Percentiles rank a stretch among this genome's conserved stretches.
Conservation (phyloP, 129 eudicot genomes). For the Tagetes erecta region DNA sequence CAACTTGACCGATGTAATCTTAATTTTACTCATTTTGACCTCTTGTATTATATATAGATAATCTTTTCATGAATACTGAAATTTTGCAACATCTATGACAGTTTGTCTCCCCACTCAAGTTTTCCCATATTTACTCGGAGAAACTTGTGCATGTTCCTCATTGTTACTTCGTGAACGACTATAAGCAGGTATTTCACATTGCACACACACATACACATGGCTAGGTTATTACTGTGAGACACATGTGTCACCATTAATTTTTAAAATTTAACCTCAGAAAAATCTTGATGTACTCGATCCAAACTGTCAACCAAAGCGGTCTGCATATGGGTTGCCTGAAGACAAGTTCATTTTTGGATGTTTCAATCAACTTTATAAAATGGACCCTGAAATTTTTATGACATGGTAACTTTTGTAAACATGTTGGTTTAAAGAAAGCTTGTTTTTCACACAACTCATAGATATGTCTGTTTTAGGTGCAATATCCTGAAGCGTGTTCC, state of each 20-base stretch:
- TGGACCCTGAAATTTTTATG: constrained; percentile 88
- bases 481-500: constrained; percentile 94
- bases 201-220: background rate
- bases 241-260: constrained; percentile 1
- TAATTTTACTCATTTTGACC: background rate
- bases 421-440: background rate
- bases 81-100: constrained; percentile 31
- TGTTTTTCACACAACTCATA: background rate
- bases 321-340: constrained; percentile 92
- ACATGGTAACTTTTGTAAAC: constrained; percentile 61
- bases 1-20: background rate
- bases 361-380: constrained; percentile 94
- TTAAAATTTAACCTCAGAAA: constrained; percentile 49
- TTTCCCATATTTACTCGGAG: constrained; percentile 86
- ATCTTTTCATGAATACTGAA: background rate
- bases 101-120: constrained; percentile 87
- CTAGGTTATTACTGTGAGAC: constrained; percentile 2
- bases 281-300: constrained; percentile 87
- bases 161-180: constrained; percentile 96
- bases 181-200: constrained; percentile 70
- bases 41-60: background rate
- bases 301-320: constrained; percentile 66
- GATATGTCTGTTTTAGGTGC: constrained; percentile 59
- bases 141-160: constrained; percentile 95
- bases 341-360: constrained; percentile 91